Evolutionary conservation across 257 asterid species (phyloP).

Genomic region (Jacaranda copaia): DNA sequence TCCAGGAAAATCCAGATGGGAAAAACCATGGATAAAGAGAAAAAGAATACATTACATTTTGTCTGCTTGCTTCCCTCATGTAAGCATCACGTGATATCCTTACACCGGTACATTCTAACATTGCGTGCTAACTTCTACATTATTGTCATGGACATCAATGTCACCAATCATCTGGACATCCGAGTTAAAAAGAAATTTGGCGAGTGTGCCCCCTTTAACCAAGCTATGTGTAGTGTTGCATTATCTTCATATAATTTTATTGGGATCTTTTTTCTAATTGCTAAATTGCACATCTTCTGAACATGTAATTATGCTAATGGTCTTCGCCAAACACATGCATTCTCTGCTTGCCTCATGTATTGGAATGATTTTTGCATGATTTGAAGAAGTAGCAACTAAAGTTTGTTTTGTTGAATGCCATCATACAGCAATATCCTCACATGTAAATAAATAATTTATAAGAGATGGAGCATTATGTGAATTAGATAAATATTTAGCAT

Average conservation of each 20-base stretch:
- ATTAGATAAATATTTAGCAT: no score
- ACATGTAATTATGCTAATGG: neutral
- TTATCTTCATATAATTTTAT: no score
- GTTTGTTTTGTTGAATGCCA: no score
- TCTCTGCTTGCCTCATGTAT: neutral
- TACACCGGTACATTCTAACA: no score
- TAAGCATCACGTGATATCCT: no score
- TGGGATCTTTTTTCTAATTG: neutral
- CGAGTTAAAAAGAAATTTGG: neutral
- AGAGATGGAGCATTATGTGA: no score
- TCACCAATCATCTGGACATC: no score
- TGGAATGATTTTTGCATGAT: neutral
- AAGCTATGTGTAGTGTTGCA: no score
- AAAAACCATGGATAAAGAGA: neutral
- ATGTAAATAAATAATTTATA: no score
- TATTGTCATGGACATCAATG: neutral
- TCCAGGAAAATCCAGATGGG: neutral
- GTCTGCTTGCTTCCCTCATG: neutral
- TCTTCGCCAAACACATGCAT: neutral
- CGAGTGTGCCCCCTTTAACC: neutral
- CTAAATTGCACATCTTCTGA: neutral
- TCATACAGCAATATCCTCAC: no score
- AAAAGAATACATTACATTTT: neutral
- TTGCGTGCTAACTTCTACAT: neutral
- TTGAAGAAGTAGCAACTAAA: neutral